phyloP scores from a whole-genome alignment of 139 green algal genomes.

The Zygnema cylindricum region DNA sequence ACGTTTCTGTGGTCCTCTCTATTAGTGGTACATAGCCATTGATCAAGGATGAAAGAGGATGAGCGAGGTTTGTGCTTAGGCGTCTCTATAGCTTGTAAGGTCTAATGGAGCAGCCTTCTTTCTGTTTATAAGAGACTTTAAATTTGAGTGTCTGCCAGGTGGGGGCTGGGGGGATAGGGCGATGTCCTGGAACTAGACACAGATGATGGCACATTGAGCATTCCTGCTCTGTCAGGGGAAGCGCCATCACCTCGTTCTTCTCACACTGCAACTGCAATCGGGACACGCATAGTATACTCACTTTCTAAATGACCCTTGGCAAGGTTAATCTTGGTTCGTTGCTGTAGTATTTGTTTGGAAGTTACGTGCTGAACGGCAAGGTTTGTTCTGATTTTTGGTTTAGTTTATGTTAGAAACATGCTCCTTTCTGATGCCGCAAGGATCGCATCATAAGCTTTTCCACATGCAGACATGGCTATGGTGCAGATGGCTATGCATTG shows the following conservation, averaged over 20 bases:
- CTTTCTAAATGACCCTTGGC: no score
- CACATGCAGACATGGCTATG: no score
- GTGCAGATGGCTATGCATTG: no score
- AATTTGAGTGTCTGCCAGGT: constrained; percentile 13
- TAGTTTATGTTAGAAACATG: no score
- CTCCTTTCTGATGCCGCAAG: no score
- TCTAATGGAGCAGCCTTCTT: neutral
- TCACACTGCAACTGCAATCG: constrained; percentile 11
- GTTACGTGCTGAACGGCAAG: no score
- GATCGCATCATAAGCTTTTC: no score
- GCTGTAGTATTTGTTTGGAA: no score
- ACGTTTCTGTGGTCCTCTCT: no score
- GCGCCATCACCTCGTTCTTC: constrained; percentile 21
- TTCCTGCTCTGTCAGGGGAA: neutral
- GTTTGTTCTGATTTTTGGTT: no score
- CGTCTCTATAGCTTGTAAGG: neutral
- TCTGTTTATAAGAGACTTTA: neutral
- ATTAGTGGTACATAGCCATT: no score
- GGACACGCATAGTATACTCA: neutral
- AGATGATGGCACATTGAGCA: neutral
- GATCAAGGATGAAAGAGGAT: neutral
- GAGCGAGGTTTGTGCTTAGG: neutral
- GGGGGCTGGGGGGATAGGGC: constrained; percentile 8
- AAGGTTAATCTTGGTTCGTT: no score
- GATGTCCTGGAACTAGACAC: constrained; percentile 41